Evolutionary conservation across 176 grass and related monocot species (phyloP), one percentile per base, ranked within the genome.

Genomic region (Calamus simplicifolius): DNA sequence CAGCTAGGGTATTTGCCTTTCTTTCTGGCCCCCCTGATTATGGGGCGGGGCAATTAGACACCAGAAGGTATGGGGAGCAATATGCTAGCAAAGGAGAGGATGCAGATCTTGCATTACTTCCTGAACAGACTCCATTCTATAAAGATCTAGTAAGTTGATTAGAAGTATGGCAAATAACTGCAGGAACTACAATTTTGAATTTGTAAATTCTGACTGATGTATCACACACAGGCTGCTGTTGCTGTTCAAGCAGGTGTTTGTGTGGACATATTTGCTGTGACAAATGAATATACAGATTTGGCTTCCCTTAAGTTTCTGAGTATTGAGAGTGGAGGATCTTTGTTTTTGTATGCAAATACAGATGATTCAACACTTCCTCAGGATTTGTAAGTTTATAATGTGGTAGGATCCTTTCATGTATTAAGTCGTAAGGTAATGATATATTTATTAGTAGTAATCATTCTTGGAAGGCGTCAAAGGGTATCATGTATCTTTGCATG

Each of bases 1-100:
- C 72, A 98, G 93, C 87, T 75, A 82, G 93, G 82, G 81, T 92
- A 56, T 98, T 98, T 85, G 67, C 84, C 49, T 98, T 98, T 87
- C 57, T 80, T 51, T 98, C 93, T 77, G 87, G 84, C 72, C 84
- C 93, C 48, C 93, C 87, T 63, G 93, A 98, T 80, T 98, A 92
- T 70, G 93, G 87, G 77, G 73, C 71, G 60, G 93, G 93, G 70
- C 81, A 85, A 27, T 78, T 98, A 58, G 87, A 98, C 59, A 98
- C 87, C 48, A 80, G 69, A 78, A 80, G 87, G 54, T 98, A 98
- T 58, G 87, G 93, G 57, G 93, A 92, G 69, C 93, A 92, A 60
- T 98, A 98, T 82, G 87, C 93, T 69, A 91, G 83, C 74, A 83
- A 87, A 62, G 70, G 87, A 27, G 93, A 88, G 72, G 93, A 98